Base-by-base conservation (phyloP, 306 rosid genomes). In the Sicyos baderoa region DNA sequence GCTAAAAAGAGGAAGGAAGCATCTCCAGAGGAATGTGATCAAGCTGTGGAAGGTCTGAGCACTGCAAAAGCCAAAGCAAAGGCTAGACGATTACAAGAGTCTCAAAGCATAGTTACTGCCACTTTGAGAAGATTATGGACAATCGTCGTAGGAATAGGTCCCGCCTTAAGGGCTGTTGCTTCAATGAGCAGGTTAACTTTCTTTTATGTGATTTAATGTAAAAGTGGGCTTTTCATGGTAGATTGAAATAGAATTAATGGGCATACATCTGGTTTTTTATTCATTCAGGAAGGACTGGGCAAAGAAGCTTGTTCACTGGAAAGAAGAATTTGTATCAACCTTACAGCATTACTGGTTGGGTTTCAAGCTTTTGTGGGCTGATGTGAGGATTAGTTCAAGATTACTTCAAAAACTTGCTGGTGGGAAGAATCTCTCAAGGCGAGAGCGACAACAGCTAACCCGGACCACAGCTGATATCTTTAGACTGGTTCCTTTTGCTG, bases 261-360 rank as follows among this genome's bases (percentile, higher is more conserved):
- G 23, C 27, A 52, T 5, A 6, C 27, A 48, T 68, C 6, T 50
- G 8, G 23, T 29, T 49, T 55, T 40, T 42, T 6, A 52, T 29
- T 29, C 29, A 25, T 68, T 68, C 73, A 93, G 98, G 82, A 89
- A 84, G 79, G 98, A 92, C 74, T 92, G 98, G 98, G 91, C 95
- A 3, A 89, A 87, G 73, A 89, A 89, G 77, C 86, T 89, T 23
- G 75, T 79, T 56, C 87, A 89, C 69, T 93, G 95, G 97, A 93
- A 88, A 54, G 87, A 71, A 48, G 97, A 88, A 70, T 76, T 93
- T 54, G 70, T 82, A 9, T 86, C 97, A 0, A 89, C 96, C 0
- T 66, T 87, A 77, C 89, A 89, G 77, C 98, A 92, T 86, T 92
- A 92, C 68, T 89, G 96, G 98, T 74, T 89, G 82, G 98, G 98